Evolutionary conservation across 345 rosid genomes (phyloP).

Genomic region (Sisymbrium altissimum): DNA sequence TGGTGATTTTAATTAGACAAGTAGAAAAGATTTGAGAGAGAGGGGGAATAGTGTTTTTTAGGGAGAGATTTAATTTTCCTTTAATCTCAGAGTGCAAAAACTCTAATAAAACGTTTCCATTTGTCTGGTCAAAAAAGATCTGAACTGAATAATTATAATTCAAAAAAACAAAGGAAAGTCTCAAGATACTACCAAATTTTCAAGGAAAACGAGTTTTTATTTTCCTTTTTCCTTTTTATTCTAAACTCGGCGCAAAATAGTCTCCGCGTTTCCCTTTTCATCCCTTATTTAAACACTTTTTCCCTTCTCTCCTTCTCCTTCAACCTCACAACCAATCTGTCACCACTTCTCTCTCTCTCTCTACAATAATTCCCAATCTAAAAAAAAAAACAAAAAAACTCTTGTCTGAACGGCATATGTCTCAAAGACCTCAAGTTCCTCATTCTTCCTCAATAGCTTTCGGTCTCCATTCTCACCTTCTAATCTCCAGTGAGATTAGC

Average conservation of each 20-base stretch:
- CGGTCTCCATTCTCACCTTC: constrained; percentile 67
- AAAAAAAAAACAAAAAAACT: background rate
- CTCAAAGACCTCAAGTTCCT: constrained; percentile 71
- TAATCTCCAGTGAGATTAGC: constrained; percentile 67
- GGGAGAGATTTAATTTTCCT: too few species aligned
- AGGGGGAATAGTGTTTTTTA: too few species aligned
- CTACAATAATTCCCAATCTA: background rate
- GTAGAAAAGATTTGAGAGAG: too few species aligned
- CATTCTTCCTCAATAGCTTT: constrained; percentile 68
- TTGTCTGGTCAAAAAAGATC: background rate
- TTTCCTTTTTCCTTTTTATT: too few species aligned
- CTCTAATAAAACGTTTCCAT: background rate
- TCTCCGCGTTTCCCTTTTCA: constrained; percentile 21
- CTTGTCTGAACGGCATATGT: constrained; percentile 46
- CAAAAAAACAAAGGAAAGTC: background rate
- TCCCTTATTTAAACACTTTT: background rate
- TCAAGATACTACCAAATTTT: background rate
- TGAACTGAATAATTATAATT: background rate
- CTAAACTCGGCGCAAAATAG: constrained; percentile 19
- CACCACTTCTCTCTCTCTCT: constrained; percentile 1
- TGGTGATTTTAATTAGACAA: too few species aligned
- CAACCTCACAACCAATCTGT: constrained; percentile 2
- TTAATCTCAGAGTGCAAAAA: too few species aligned
- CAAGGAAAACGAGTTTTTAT: background rate
- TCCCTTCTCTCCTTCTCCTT: too few species aligned